These are phyloP conservation scores for Fusarium tanahbumbuense DNA, from an alignment of 2,329 filamentous ascomycete species.

Conservation along the genomic window DNA sequence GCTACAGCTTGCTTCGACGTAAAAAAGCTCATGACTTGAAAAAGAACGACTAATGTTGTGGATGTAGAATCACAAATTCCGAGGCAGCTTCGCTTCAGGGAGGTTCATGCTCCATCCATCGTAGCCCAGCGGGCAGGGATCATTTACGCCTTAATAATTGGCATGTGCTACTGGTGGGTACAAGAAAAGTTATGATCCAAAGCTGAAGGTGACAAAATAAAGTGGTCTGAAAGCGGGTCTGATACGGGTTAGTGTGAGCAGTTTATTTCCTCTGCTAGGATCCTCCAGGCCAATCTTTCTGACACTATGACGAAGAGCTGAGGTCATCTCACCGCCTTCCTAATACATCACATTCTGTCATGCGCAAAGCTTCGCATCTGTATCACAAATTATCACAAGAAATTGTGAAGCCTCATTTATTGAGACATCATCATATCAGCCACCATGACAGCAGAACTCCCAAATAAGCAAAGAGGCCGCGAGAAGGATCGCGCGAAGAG, in stretches of 20 bases:
- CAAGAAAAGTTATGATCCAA: background rate
- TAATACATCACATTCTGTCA: conserved; percentile 25
- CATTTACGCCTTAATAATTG: conserved; percentile 26
- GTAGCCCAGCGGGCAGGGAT: conserved; percentile 26
- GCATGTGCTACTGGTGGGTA: conserved; percentile 28
- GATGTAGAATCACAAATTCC: conserved; percentile 40
- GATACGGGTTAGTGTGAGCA: background rate
- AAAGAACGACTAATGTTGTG: conserved; percentile 37
- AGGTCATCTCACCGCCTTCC: conserved; percentile 46
- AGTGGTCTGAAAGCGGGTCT: too few relatives aligned
- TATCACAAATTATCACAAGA: conserved; percentile 29
- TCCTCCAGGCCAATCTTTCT: background rate
- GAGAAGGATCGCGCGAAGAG: conserved; percentile 71
- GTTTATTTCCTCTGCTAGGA: rapidly evolving
- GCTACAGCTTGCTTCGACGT: conserved; percentile 31
- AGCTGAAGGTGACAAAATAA: background rate
- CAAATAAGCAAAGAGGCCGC: conserved; percentile 73
- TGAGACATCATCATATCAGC: conserved; percentile 7
- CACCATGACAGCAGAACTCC: conserved; percentile 47
- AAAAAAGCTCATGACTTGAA: conserved; percentile 41
- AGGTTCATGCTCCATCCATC: conserved; percentile 27
- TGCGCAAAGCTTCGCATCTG: conserved; percentile 24
- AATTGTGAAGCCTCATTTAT: background rate
- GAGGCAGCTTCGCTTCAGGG: conserved; percentile 32
- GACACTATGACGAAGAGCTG: conserved; percentile 1